These are phyloP conservation scores for Aquilaria yunnanensis DNA, from an alignment of 345 rosid genomes.

Conservation along the genomic window DNA sequence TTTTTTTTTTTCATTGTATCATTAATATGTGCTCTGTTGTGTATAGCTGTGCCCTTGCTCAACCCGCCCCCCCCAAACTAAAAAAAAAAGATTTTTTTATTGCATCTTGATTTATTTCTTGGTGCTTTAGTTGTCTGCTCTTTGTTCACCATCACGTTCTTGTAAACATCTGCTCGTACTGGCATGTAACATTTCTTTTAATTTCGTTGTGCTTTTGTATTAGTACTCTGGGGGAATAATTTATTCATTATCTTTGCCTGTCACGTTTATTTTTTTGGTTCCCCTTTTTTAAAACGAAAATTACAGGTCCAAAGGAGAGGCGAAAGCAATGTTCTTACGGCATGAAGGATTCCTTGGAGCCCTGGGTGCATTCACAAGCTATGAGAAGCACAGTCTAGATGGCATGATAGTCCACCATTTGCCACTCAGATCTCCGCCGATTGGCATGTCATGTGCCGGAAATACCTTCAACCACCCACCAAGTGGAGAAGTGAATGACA, in stretches of 20 bases:
- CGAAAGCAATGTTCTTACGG: conserved; percentile 71
- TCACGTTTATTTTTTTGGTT: not conserved
- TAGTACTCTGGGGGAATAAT: too few species aligned
- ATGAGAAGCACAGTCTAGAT: conserved; percentile 26
- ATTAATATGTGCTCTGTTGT: too few species aligned
- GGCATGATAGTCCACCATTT: conserved; percentile 13
- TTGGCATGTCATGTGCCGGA: conserved; percentile 12
- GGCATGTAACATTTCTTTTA: not conserved
- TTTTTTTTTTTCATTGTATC: too few species aligned
- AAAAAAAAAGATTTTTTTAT: too few species aligned
- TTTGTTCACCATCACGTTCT: too few species aligned
- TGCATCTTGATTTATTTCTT: too few species aligned
- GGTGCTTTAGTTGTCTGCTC: too few species aligned
- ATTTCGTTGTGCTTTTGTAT: too few species aligned
- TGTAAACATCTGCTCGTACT: not conserved
- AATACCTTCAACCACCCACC: conserved; percentile 17
- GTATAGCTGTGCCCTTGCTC: too few species aligned
- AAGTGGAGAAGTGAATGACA: conserved; percentile 21
- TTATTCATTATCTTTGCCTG: too few species aligned
- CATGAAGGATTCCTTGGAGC: conserved; percentile 96
- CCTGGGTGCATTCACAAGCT: conserved; percentile 65
- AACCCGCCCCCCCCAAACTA: too few species aligned
- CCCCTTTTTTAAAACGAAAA: not conserved
- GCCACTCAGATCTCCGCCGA: conserved; percentile 7
- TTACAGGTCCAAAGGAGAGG: conserved; percentile 86